These are phyloP conservation scores for Multifurca ochricompacta DNA, from an alignment of 768 basidiomycete genomes.

Conservation along the genomic window DNA sequence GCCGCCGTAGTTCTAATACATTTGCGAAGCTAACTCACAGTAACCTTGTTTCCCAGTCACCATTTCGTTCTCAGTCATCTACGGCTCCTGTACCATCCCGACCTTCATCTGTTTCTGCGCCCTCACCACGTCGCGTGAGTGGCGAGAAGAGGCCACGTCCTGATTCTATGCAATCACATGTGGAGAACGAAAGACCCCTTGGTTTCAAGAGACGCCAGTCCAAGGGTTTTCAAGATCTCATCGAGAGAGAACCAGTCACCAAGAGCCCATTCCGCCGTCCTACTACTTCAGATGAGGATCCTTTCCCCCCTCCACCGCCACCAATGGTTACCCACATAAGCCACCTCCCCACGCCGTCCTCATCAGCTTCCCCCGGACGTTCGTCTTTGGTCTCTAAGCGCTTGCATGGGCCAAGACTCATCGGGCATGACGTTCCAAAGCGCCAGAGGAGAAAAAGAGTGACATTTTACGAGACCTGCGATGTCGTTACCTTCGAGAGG, in stretches of 20 bases:
- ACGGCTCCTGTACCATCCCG: constrained; percentile 32
- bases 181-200: constrained; percentile 66
- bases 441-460: constrained; percentile 68
- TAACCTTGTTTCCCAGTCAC: constrained; percentile 79
- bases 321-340: constrained; percentile 6
- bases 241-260: constrained; percentile 69
- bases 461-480: constrained; percentile 70
- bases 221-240: constrained; percentile 62
- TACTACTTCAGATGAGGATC: constrained; percentile 18
- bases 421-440: constrained; percentile 23
- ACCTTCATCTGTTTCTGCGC: constrained; percentile 28
- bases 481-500: constrained; percentile 73
- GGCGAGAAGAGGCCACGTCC: constrained; percentile 76
- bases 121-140: constrained; percentile 47
- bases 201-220: constrained; percentile 69
- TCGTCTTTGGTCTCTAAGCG: constrained; percentile 65
- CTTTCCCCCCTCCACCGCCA: constrained; percentile 25
- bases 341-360: constrained; percentile 24
- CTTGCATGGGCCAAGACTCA: constrained; percentile 67
- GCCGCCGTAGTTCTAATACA: constrained; percentile 67
- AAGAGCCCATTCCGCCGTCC: constrained; percentile 69
- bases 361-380: constrained; percentile 45
- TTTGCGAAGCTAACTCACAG: constrained; percentile 71
- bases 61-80: constrained; percentile 65
- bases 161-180: constrained; percentile 60